Evolutionary conservation across 371 early-diverging fungal species (phyloP).

Genomic region (Apophysomyces sp.): DNA sequence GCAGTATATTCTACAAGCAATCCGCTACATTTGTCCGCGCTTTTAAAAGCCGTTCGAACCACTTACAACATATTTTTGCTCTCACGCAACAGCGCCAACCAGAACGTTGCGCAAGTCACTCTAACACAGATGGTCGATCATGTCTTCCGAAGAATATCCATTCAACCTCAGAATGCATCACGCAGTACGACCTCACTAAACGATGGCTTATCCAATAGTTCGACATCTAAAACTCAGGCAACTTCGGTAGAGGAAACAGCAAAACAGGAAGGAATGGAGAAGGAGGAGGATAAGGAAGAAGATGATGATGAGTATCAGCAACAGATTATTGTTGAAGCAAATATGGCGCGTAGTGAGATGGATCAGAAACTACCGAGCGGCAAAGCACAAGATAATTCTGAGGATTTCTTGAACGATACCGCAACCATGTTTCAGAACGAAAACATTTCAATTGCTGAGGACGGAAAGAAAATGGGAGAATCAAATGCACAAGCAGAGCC

Average conservation of each 20-base stretch:
- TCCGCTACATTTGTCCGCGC: constrained; percentile 72
- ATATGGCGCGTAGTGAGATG: constrained; percentile 51
- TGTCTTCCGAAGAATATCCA: constrained; percentile 67
- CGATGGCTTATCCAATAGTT: not conserved
- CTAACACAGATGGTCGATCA: constrained; percentile 89
- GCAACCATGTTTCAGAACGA: constrained; percentile 47
- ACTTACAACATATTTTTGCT: constrained; percentile 70
- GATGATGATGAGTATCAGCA: constrained; percentile 30
- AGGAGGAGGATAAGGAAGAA: not conserved
- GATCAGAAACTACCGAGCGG: constrained; percentile 33
- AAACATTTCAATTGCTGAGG: constrained; percentile 4
- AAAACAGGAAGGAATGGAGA: not conserved
- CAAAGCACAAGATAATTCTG: constrained; percentile 39
- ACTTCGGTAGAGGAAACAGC: not conserved
- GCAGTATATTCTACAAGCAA: constrained; percentile 73
- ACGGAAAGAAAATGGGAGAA: not conserved
- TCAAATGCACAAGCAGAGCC: not conserved
- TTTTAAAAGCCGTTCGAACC: constrained; percentile 83
- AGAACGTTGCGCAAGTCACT: constrained; percentile 86
- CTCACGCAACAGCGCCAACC: constrained; percentile 72
- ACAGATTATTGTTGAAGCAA: constrained; percentile 51
- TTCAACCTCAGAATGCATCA: constrained; percentile 15
- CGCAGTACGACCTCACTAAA: constrained; percentile 10
- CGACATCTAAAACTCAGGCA: constrained; percentile 3
- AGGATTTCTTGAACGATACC: constrained; percentile 47